Conservation (phyloP, 768 basidiomycete species). For the Russula griseocarnosa region DNA sequence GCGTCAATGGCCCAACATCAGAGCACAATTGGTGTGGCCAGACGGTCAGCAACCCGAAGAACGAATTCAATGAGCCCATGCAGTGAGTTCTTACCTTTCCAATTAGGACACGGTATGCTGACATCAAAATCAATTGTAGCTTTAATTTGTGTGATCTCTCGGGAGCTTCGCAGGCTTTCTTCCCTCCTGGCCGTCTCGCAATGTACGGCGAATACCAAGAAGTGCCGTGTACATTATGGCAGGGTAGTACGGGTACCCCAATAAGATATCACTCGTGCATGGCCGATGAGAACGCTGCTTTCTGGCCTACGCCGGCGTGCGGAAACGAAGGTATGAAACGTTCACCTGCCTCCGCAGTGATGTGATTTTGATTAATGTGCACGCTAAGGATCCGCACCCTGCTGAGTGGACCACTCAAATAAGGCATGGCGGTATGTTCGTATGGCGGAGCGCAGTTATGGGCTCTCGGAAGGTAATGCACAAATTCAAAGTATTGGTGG, state of each 20-base stretch:
- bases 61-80: constrained; percentile 36
- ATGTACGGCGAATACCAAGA: constrained; percentile 51
- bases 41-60: constrained; percentile 43
- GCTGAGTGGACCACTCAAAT: neutral
- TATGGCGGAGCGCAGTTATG: neutral
- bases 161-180: constrained; percentile 50
- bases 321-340: constrained; percentile 48
- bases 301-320: constrained; percentile 52
- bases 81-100: constrained; percentile 40
- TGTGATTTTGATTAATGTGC: neutral
- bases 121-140: constrained; percentile 39
- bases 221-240: constrained; percentile 56
- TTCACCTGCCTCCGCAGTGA: neutral
- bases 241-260: constrained; percentile 46
- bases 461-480: too few species aligned
- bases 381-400: constrained; percentile 10
- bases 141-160: constrained; percentile 61
- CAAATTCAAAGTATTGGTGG: too few species aligned
- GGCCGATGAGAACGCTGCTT: constrained; percentile 41
- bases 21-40: constrained; percentile 55
- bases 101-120: neutral
- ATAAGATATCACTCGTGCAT: constrained; percentile 54
- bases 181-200: constrained; percentile 54
- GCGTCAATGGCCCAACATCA: constrained; percentile 39
- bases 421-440: neutral